Evolutionary conservation across 164 flowering plant species (phyloP).

Genomic region (Piper betle): DNA sequence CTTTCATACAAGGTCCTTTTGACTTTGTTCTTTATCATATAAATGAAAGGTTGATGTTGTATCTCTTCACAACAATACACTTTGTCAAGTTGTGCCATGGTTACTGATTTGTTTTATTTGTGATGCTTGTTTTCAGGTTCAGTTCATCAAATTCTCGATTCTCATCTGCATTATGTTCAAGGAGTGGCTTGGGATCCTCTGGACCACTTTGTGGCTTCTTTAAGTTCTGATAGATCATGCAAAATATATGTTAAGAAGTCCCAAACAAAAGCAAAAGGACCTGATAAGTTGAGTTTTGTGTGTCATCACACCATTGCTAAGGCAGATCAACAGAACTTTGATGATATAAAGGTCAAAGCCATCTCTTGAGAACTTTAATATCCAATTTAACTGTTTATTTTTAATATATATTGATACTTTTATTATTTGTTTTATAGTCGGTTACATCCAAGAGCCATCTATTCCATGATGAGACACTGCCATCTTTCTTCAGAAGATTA

Average conservation of each 20-base stretch:
- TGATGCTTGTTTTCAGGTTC: constrained; percentile 39
- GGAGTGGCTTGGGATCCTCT: constrained; percentile 98
- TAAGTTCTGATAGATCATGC: constrained; percentile 93
- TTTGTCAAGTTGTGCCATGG: background rate
- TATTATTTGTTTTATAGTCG: constrained; percentile 9
- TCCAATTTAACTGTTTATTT: background rate
- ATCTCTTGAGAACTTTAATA: background rate
- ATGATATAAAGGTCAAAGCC: constrained; percentile 58
- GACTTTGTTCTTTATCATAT: no score
- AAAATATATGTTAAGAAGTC: constrained; percentile 70
- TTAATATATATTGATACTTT: background rate
- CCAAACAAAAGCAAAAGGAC: constrained; percentile 47
- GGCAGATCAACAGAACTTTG: constrained; percentile 37
- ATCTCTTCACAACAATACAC: no score
- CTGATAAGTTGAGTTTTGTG: constrained; percentile 52
- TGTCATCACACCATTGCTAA: constrained; percentile 70
- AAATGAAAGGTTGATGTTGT: no score
- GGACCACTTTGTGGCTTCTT: constrained; percentile 68
- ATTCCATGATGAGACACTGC: constrained; percentile 94
- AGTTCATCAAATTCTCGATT: constrained; percentile 85
- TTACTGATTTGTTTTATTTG: constrained; percentile 1
- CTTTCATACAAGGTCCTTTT: no score
- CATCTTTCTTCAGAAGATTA: constrained; percentile 94
- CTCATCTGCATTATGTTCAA: constrained; percentile 91
- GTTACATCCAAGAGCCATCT: constrained; percentile 54